Conservation (phyloP, 441 rosid species). For the Euphorbia celastroides region DNA sequence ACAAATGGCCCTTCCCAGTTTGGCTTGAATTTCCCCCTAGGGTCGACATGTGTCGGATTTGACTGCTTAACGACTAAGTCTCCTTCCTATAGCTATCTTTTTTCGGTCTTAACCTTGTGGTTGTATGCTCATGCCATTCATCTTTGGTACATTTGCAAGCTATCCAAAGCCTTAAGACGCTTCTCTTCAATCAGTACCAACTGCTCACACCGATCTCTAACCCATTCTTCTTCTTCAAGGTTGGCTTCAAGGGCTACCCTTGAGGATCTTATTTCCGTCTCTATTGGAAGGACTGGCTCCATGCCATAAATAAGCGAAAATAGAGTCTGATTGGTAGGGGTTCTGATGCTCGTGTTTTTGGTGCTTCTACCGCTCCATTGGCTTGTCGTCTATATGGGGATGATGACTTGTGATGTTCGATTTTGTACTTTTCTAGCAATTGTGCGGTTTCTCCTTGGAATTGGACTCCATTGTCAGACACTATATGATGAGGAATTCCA, state of each 20-base stretch:
- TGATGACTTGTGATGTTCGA: background rate
- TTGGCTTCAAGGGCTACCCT: background rate
- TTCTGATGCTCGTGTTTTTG: background rate
- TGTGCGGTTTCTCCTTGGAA: background rate
- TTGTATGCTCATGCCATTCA: background rate
- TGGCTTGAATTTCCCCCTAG: background rate
- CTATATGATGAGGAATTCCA: background rate
- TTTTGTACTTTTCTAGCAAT: background rate
- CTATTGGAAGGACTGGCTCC: background rate
- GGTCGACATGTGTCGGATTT: background rate
- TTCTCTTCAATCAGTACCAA: background rate
- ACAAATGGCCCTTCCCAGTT: background rate
- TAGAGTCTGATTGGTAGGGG: background rate
- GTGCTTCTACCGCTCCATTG: too few relatives aligned
- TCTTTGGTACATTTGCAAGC: too few relatives aligned
- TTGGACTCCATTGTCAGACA: background rate
- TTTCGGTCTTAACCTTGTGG: background rate
- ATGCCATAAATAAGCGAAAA: background rate
- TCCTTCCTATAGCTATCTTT: background rate
- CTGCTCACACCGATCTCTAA: background rate
- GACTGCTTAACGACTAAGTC: background rate
- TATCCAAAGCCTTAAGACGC: too few relatives aligned
- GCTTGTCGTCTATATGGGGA: too few relatives aligned
- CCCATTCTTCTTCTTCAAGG: background rate
- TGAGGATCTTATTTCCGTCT: background rate